A percentile compares a stretch with the other conserved stretches of the same genome.
Evolutionary conservation across 2,329 filamentous ascomycete genomes (phyloP).

Genomic region (Apiospora marii): DNA sequence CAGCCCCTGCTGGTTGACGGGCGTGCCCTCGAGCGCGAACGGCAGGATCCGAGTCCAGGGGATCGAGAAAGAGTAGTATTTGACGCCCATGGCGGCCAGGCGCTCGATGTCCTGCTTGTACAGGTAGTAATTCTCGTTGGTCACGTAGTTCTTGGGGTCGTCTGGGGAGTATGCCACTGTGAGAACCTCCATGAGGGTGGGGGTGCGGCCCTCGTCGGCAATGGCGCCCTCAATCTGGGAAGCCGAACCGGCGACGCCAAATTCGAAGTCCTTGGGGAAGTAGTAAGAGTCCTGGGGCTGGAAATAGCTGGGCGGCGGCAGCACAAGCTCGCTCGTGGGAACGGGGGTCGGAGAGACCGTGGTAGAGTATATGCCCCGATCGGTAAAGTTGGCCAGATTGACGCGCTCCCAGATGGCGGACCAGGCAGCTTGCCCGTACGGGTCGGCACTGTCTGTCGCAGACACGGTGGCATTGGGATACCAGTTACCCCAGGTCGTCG

Average conservation of each 20-base stretch:
- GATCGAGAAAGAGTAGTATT: conserved; percentile 61
- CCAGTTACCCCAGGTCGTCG: conserved; percentile 52
- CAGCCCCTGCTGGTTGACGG: conserved; percentile 58
- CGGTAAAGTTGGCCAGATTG: conserved; percentile 45
- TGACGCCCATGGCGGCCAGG: conserved; percentile 58
- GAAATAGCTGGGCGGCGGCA: conserved; percentile 62
- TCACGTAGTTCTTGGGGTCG: conserved; percentile 41
- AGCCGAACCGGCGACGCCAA: conserved; percentile 58
- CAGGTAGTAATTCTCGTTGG: conserved; percentile 61
- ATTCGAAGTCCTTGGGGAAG: conserved; percentile 56
- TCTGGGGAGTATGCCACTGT: conserved; percentile 31
- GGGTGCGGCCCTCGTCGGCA: conserved; percentile 51
- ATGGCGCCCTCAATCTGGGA: conserved; percentile 55
- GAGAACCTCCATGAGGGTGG: conserved; percentile 53
- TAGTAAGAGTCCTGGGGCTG: conserved; percentile 55
- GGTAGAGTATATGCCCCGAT: conserved; percentile 42
- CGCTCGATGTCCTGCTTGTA: conserved; percentile 65
- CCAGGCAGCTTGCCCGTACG: conserved; percentile 50
- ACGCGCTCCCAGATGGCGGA: conserved; percentile 46
- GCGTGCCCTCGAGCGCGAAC: conserved; percentile 57
- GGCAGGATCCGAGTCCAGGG: conserved; percentile 61
- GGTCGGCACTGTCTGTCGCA: conserved; percentile 43
- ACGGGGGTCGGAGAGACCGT: conserved; percentile 64
- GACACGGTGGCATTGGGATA: conserved; percentile 43
- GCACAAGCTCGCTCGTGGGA: conserved; percentile 60